Evolutionary conservation across 2,329 filamentous ascomycete species (phyloP).

Genomic region (Epichloe glyceriae): DNA sequence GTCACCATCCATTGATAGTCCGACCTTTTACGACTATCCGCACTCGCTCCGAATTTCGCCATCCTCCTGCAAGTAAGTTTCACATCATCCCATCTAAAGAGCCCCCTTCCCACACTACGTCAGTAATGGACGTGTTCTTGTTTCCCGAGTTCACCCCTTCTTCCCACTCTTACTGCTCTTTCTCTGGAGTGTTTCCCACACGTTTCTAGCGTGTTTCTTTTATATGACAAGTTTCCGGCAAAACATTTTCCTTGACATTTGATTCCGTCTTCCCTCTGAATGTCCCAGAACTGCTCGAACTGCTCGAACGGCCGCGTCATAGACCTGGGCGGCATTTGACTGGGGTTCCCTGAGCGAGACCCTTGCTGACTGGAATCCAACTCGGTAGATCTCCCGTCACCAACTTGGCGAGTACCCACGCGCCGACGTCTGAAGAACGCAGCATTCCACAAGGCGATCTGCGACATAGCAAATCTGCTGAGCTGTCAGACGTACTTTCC

Average conservation of each 20-base stretch:
- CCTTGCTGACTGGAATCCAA: conserved; percentile 16
- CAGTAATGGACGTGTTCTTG: background rate
- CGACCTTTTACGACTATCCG: conserved; percentile 48
- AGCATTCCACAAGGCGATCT: conserved; percentile 29
- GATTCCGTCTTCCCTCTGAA: background rate
- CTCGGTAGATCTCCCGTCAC: conserved; percentile 13
- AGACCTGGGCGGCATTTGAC: background rate
- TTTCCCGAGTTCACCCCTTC: background rate
- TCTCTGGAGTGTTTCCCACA: background rate
- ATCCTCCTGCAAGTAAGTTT: conserved; percentile 16
- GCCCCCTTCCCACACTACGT: background rate
- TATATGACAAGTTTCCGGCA: background rate
- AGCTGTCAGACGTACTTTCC: conserved; percentile 27
- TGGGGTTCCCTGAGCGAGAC: background rate
- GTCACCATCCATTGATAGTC: conserved; percentile 44
- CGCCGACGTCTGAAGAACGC: conserved; percentile 16
- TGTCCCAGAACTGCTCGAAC: background rate
- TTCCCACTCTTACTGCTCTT: background rate
- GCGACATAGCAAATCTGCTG: conserved; percentile 29
- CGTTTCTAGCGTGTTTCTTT: background rate
- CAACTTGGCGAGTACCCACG: conserved; percentile 12
- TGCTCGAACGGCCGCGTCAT: background rate
- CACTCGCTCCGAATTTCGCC: conserved; percentile 10
- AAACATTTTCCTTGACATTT: background rate
- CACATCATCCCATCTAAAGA: background rate